Evolutionary conservation across 2,329 filamentous ascomycete species (phyloP), one percentile per base, ranked within the genome.

Genomic region (Lomentospora prolificans): DNA sequence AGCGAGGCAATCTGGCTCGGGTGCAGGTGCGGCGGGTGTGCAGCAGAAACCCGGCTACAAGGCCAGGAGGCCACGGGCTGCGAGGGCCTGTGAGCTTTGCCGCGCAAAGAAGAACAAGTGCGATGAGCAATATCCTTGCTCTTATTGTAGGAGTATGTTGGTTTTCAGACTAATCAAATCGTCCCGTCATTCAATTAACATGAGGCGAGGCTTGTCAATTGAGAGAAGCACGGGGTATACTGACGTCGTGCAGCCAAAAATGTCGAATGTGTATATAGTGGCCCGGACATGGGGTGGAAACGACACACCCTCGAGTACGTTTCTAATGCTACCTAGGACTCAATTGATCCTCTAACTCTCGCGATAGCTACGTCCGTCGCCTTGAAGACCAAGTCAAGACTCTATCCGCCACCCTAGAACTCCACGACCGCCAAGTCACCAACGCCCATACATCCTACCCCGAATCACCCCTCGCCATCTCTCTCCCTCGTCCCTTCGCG

Each of bases 51-150:
- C 41, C n/a, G 41, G n/a, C 10, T 46, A 46, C 41, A 46, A 46
- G 41, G n/a, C 41, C 10, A 46, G 41, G 41, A 46, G 64, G 51
- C 69, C 70, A n/a, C 69, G 72, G n/a, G 71, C 74, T 17, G 69
- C 71, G 8, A 70, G 71, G 56, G 74, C 74, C 2, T 76, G 74
- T 60, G 72, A 75, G 58, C 63, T 71, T 28, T 76, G 74, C 62
- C 66, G 74, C 53, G 58, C 65, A 50, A 75, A 76, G 63, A 76
- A 76, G 63, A 75, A 76, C 63, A 74, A 73, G 59, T 76, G 74
- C 60, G 72, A 75, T 59, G 74, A 75, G 59, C 63, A 64, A 27
- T 70, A 68, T 57, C 73, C 72, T 4, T 64, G 62, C 54, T 56
- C 59, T 14, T 62, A 61, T 48, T 64, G 62, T 39, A 53, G 57